Percentiles rank a stretch among this genome's conserved stretches.
These are phyloP conservation scores for Candida khao-thaluensis DNA, from an alignment of 805 yeast species.

Conservation along the genomic window DNA sequence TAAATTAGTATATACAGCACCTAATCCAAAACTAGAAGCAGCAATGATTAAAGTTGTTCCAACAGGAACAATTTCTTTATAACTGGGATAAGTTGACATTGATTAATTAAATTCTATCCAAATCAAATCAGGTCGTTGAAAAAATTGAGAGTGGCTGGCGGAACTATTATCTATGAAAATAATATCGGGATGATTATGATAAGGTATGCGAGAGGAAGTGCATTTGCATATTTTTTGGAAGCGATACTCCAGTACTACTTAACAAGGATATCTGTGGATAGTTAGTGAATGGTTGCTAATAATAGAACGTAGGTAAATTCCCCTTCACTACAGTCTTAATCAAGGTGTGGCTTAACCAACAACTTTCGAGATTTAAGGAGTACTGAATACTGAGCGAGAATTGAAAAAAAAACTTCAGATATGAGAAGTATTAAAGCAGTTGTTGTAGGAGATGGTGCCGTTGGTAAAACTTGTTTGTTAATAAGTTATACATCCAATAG, in stretches of 20 bases:
- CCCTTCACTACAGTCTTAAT: no score
- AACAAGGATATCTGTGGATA: no score
- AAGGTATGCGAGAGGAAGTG: no score
- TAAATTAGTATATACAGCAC: conserved; percentile 73
- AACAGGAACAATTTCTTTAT: conserved; percentile 46
- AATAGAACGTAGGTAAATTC: no score
- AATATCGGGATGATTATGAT: no score
- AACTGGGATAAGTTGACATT: conserved; percentile 18
- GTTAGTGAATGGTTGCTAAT: no score
- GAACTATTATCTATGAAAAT: background rate
- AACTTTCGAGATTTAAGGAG: conserved; percentile 1
- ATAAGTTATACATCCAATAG: conserved; percentile 90
- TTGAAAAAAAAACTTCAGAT: conserved; percentile 5
- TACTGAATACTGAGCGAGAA: background rate
- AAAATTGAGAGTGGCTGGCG: conserved; percentile 5
- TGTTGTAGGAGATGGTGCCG: conserved; percentile 95
- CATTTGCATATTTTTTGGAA: no score
- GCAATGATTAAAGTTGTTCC: conserved; percentile 43
- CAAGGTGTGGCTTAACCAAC: conserved; percentile 2
- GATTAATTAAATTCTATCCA: conserved; percentile 8
- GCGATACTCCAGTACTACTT: no score
- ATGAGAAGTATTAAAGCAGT: conserved; percentile 92
- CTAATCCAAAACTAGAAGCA: conserved; percentile 77
- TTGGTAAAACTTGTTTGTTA: conserved; percentile 87
- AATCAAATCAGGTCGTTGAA: conserved; percentile 3